Percentiles rank a stretch among this genome's conserved stretches.
Evolutionary conservation across 352 stramenopile genomes (phyloP).

Genomic region (Pythium oligandrum): DNA sequence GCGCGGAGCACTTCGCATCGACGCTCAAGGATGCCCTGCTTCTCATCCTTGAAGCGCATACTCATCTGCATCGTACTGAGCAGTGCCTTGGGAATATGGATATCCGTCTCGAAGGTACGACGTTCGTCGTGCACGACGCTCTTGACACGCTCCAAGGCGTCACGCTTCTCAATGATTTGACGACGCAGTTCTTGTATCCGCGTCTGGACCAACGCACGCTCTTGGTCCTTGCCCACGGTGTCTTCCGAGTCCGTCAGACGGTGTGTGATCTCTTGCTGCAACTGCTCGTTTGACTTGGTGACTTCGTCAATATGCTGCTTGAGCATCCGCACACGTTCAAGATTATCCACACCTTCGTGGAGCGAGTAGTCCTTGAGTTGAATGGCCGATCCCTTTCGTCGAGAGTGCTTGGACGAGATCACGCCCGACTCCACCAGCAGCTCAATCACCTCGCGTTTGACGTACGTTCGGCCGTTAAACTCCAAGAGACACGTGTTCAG

Average conservation of each 20-base stretch:
- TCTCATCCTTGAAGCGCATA: conserved; percentile 79
- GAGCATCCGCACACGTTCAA: conserved; percentile 49
- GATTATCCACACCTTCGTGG: conserved; percentile 63
- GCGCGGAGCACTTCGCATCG: conserved; percentile 71
- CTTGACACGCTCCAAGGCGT: conserved; percentile 49
- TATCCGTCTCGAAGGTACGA: conserved; percentile 73
- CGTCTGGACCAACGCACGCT: conserved; percentile 36
- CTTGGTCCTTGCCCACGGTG: conserved; percentile 40
- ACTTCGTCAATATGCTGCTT: conserved; percentile 44
- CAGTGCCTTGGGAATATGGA: conserved; percentile 75
- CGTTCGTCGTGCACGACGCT: conserved; percentile 70
- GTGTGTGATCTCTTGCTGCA: conserved; percentile 53
- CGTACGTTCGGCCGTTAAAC: conserved; percentile 58
- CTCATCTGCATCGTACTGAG: conserved; percentile 78
- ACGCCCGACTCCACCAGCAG: conserved; percentile 59
- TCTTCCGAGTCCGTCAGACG: conserved; percentile 34
- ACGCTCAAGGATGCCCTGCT: conserved; percentile 68
- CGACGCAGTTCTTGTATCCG: conserved; percentile 42
- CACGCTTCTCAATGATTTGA: conserved; percentile 50
- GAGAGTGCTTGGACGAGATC: conserved; percentile 59
- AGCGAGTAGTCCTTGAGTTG: conserved; percentile 76
- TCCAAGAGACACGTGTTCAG: conserved; percentile 81
- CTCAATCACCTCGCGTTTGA: conserved; percentile 67
- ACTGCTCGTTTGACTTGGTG: conserved; percentile 30
- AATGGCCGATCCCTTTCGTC: conserved; percentile 71